phyloP scores from a whole-genome alignment of 441 rosid genomes.

The Jatropha multifida region DNA sequence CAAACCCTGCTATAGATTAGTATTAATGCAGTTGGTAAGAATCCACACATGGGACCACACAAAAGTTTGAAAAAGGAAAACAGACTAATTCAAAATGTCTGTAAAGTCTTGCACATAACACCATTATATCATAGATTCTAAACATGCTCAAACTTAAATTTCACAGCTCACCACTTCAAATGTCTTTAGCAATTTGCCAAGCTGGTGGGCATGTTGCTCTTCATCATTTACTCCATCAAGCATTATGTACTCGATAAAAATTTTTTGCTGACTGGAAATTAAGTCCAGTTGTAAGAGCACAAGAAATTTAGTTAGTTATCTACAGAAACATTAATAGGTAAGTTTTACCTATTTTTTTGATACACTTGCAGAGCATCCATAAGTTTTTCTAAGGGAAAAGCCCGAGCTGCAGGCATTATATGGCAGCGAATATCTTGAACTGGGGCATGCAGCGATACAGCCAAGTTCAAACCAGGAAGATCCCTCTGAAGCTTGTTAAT shows the following conservation, averaged over 20 bases:
- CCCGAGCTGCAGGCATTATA: constrained; percentile 98
- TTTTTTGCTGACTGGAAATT: constrained; percentile 67
- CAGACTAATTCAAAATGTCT: not conserved
- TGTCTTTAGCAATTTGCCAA: constrained; percentile 69
- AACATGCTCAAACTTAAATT: not conserved
- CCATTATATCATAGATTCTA: not conserved
- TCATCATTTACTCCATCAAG: constrained; percentile 91
- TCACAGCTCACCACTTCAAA: constrained; percentile 73
- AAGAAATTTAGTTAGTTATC: not conserved
- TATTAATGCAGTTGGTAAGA: not conserved
- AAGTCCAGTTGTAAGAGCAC: constrained; percentile 14
- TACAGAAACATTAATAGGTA: constrained; percentile 18
- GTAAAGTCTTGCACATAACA: not conserved
- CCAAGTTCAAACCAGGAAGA: constrained; percentile 91
- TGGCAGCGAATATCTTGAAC: constrained; percentile 93
- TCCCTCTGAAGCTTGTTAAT: constrained; percentile 88
- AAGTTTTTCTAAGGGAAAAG: constrained; percentile 96
- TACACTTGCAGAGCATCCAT: constrained; percentile 70
- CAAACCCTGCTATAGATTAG: not conserved
- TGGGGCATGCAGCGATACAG: constrained; percentile 95
- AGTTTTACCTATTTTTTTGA: constrained; percentile 69
- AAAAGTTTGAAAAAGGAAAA: not conserved
- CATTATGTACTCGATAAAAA: constrained; percentile 94
- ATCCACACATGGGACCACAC: not conserved
- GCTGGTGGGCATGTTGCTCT: constrained; percentile 77